Percentiles rank a stretch among this genome's conserved stretches.
Conservation (phyloP, 2,329 filamentous ascomycete genomes). For the Cordyceps fumosorosea region DNA sequence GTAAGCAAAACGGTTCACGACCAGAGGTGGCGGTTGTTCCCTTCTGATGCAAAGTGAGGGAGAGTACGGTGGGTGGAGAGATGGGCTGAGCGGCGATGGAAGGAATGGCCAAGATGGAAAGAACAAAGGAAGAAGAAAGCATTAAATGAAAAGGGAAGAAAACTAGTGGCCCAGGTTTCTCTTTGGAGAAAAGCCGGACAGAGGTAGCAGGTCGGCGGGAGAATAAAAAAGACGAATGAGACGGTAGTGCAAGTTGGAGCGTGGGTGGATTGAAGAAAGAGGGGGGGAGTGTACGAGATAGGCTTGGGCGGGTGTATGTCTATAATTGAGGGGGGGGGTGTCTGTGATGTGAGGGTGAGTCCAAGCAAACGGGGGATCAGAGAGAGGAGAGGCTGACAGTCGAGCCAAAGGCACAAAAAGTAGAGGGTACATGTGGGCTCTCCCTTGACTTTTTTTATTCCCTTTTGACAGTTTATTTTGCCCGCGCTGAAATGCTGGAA, state of each 20-base stretch:
- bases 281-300: slow-evolving; percentile 6
- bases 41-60: not conserved
- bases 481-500: not conserved
- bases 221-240: slow-evolving; percentile 11
- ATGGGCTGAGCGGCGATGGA: not conserved
- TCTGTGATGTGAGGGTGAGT: not conserved
- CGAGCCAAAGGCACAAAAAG: not conserved
- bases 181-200: slow-evolving; percentile 2
- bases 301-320: not conserved
- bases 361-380: not conserved
- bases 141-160: slow-evolving; percentile 1
- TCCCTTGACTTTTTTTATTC: not conserved
- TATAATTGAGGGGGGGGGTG: not conserved
- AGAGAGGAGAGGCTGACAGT: not conserved
- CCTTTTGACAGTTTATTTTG: not conserved
- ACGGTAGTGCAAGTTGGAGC: slow-evolving; percentile 7
- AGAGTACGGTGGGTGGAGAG: not conserved
- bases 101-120: not conserved
- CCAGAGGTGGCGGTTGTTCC: not conserved
- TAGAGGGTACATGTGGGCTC: slow-evolving; percentile 4
- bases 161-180: slow-evolving; percentile 2
- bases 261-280: slow-evolving; percentile 1
- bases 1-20: slow-evolving; percentile 15
- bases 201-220: not conserved
- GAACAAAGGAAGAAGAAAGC: slow-evolving; percentile 1